Evolutionary conservation across 768 basidiomycete species (phyloP), one percentile per base, ranked within the genome.

Genomic region (Coprinellus micaceus): DNA sequence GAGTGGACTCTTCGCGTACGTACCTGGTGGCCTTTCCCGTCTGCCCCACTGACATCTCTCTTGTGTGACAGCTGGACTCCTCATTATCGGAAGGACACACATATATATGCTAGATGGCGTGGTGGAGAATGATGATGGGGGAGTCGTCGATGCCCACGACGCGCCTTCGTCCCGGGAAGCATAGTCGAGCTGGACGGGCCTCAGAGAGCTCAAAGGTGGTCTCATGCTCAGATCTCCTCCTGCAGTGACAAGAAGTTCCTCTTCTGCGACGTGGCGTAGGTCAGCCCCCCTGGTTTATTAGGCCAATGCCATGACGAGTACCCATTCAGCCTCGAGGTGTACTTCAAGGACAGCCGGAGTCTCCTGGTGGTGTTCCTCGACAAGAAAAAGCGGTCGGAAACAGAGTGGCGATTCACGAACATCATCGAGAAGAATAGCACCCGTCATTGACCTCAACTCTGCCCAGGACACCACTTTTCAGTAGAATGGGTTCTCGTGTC

Each of bases 1-100:
- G 94, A 1, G 91, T 98, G 3, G 95, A 97, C 69, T 91, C 92
- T 15, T 92, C 87, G 58, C 93, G 94, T 94, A 60, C 66, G 88
- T 76, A n/a, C 52, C 43, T 57, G 44, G 26, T 22, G 33, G 11
- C 47, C 47, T 24, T 50, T 41, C 2, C 36, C 17, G 26, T 30
- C 11, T 10, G 19, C 29, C 13, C 15, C 58, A 13, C 30, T 37
- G n/a, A 29, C 39, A 12, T 26, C 15, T 17, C 22, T 44, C 7
- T 15, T 44, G 19, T 44, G 7, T n/a, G 28, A 19, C 63, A 89
- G 93, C 94, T 55, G 94, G 95, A 0, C 77, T 97, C 7, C 76
- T 98, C 24, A 94, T 98, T 49, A 81, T 94, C 15, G 95, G 94
- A 12, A 82, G 80, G 44, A 86, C 84, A 1, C 90, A 94, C 63